Conservation (phyloP, 345 rosid genomes). For the Citrus trifoliata region DNA sequence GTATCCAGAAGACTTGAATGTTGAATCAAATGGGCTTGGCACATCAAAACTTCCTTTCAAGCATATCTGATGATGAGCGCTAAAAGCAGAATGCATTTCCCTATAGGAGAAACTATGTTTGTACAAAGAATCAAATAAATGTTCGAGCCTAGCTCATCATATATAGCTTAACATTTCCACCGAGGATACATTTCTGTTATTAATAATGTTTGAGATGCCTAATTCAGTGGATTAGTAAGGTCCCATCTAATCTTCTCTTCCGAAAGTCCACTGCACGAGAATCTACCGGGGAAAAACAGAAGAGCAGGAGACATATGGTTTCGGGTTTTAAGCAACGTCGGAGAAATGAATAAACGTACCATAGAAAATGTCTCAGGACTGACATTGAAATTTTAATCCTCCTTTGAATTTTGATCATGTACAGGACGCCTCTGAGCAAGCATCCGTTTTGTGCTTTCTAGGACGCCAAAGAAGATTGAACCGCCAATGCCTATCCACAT, state of each 20-base stretch:
- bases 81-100: too few relatives aligned
- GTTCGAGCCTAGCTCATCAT: too few relatives aligned
- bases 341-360: not conserved
- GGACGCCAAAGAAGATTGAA: slow-evolving; percentile 82
- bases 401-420: slow-evolving; percentile 23
- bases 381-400: slow-evolving; percentile 10
- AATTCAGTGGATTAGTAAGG: not conserved
- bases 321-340: not conserved
- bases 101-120: too few relatives aligned
- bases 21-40: too few relatives aligned
- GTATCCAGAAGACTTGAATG: too few relatives aligned
- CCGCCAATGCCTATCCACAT: slow-evolving; percentile 95
- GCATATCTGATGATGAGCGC: too few relatives aligned
- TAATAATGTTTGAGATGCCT: not conserved
- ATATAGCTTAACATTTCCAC: not conserved
- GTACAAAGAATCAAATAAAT: too few relatives aligned
- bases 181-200: not conserved
- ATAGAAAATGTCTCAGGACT: not conserved
- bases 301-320: not conserved
- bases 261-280: not conserved
- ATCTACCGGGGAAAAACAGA: not conserved
- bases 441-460: slow-evolving; percentile 73
- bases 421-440: slow-evolving; percentile 57
- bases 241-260: not conserved
- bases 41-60: too few relatives aligned